phyloP scores from a whole-genome alignment of 2,329 filamentous ascomycete species.

The Cercospora berteroae region DNA sequence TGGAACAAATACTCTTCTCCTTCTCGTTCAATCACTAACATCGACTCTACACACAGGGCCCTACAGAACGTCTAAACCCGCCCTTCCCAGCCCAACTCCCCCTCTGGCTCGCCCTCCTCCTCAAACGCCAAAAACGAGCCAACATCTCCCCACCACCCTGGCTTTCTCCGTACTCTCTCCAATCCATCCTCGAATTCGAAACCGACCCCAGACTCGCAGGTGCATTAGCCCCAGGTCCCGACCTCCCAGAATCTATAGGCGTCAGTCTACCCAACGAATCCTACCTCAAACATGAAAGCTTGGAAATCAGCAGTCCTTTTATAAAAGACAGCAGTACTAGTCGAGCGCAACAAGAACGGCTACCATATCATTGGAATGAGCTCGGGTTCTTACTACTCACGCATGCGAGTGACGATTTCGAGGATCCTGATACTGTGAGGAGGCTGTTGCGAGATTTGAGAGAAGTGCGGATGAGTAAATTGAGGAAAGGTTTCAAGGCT shows the following conservation, averaged over 20 bases:
- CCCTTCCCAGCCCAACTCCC: conserved; percentile 77
- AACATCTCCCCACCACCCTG: conserved; percentile 91
- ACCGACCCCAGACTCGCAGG: conserved; percentile 64
- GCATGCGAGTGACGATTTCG: conserved; percentile 79
- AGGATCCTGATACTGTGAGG: conserved; percentile 69
- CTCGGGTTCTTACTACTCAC: conserved; percentile 83
- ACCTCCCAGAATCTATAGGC: conserved; percentile 55
- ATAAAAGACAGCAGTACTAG: conserved; percentile 68
- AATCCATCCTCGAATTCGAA: conserved; percentile 76
- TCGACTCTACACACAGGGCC: conserved; percentile 57
- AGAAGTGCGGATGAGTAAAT: conserved; percentile 86
- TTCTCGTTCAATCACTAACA: background rate
- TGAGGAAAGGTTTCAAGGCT: conserved; percentile 70
- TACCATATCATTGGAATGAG: conserved; percentile 97
- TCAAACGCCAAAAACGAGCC: conserved; percentile 90
- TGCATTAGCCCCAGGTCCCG: conserved; percentile 75
- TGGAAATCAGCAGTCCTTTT: conserved; percentile 64
- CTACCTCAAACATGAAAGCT: conserved; percentile 30
- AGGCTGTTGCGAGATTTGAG: conserved; percentile 75
- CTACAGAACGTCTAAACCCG: conserved; percentile 72
- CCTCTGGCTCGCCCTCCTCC: conserved; percentile 89
- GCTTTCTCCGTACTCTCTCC: conserved; percentile 74
- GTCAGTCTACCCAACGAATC: conserved; percentile 29
- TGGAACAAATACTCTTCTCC: conserved; percentile 8
- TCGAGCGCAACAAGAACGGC: conserved; percentile 62